Base-by-base conservation (phyloP, 352 stramenopile species). In the Globisporangium splendens region DNA sequence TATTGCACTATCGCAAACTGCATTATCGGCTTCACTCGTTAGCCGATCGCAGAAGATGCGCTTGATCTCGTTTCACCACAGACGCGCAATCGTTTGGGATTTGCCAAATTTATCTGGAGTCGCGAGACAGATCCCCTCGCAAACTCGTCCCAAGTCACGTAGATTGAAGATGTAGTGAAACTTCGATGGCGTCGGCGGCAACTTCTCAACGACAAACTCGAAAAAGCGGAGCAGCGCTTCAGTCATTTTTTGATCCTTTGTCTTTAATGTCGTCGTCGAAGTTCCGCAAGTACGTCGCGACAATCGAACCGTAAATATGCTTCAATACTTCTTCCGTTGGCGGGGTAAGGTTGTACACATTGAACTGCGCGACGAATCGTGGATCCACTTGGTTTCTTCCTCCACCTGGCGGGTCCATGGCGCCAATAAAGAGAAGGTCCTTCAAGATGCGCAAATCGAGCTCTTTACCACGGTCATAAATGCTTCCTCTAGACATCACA, bases 141-240 rank as follows among this genome's bases (percentile, higher is more conserved):
- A 98, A 2, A 98, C 92, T 11, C 95, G 84, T 0, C 86, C 93
- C 14, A 98, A 68, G 58, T 98, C 95, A 0, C 95, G 82, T n/a
- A 98, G 70, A 46, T 98, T 98, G 69, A 98, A 98, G 51, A 98
- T 98, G 68, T 98, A 98, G 68, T 98, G 94, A 54, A 98, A 98
- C 61, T 98, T 98, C 38, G 88, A 95, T 20, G 93, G 94, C 14
- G 94, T 98, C 0, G 94, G 91, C 6, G 91, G 93, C 12, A 98
- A 67, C 50, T 92, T 94, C 38, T 98, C 90, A 1, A 97, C 52
- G 12, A 93, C 89, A 46, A 93, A 91, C 43, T 95, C 77, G 56
- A 97, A 98, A 21, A 98, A 80, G 6, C 79, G 67, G 8, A 98
- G 68, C 8, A 96, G 84, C 5, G 79, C 74, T 15, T 91, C 77